These are phyloP conservation scores for Parsonsia alboflavescens DNA, from an alignment of 257 asterid genomes.

Conservation along the genomic window DNA sequence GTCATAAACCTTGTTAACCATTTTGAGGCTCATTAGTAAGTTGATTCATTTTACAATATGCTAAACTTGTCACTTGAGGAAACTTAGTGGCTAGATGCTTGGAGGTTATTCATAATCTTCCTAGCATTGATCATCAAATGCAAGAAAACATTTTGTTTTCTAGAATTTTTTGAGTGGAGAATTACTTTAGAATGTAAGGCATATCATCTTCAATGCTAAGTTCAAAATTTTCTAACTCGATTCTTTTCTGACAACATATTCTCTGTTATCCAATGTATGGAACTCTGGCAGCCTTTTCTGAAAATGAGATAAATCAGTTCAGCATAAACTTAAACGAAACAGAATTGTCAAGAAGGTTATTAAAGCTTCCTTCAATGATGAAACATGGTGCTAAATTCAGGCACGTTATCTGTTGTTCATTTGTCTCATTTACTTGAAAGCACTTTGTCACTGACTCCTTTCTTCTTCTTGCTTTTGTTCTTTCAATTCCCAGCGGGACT, in stretches of 20 bases:
- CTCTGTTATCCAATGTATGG: slow-evolving; percentile 15
- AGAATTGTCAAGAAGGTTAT: slow-evolving; percentile 44
- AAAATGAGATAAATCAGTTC: slow-evolving; percentile 49
- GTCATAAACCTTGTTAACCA: neutral
- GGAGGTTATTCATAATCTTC: neutral
- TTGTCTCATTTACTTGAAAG: slow-evolving; percentile 5
- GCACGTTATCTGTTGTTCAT: slow-evolving; percentile 31
- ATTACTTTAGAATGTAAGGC: neutral
- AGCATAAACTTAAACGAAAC: slow-evolving; percentile 47
- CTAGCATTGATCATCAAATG: neutral
- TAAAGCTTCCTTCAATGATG: slow-evolving; percentile 46
- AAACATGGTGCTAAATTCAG: slow-evolving; percentile 75
- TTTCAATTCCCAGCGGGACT: slow-evolving; percentile 51
- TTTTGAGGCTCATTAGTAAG: neutral
- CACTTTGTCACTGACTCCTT: slow-evolving; percentile 2
- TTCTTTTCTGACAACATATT: neutral
- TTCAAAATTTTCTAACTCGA: neutral
- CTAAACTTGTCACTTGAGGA: neutral
- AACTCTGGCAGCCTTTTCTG: slow-evolving; percentile 55
- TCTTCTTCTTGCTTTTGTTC: slow-evolving; percentile 4
- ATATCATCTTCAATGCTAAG: neutral
- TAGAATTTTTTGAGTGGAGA: neutral
- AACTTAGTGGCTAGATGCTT: neutral
- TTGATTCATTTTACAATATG: neutral
- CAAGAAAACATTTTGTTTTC: neutral